A percentile compares a stretch with the other conserved stretches of the same genome.
These are phyloP conservation scores for Brasilioporus rufonigricans DNA, from an alignment of 768 basidiomycete genomes.

Conservation along the genomic window DNA sequence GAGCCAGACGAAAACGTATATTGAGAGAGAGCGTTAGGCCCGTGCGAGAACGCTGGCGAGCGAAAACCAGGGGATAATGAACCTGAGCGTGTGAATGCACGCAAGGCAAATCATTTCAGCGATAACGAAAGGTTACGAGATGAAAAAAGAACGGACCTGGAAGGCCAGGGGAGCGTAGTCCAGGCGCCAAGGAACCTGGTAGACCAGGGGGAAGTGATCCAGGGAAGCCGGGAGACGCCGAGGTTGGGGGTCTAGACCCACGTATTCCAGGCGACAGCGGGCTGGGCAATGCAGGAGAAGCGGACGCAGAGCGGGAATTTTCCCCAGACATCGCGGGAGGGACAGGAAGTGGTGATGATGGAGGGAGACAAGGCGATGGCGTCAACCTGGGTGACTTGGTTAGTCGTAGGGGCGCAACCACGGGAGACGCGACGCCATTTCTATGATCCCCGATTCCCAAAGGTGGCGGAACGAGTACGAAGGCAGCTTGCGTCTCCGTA, in stretches of 20 bases:
- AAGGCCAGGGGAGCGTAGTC: constrained; percentile 22
- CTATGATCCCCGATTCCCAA: constrained; percentile 16
- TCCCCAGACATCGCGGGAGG: constrained; percentile 2
- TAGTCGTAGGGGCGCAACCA: constrained; percentile 26
- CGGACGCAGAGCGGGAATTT: constrained; percentile 1
- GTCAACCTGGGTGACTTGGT: constrained; percentile 25
- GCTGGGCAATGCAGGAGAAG: constrained; percentile 12
- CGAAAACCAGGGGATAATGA: constrained; percentile 24
- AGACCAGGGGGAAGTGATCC: constrained; percentile 18
- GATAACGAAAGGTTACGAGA: constrained; percentile 7
- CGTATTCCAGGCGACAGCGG: constrained; percentile 10
- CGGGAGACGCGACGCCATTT: constrained; percentile 1
- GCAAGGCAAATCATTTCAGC: constrained; percentile 1
- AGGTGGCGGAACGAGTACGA: constrained; percentile 26
- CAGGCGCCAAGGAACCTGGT: constrained; percentile 19
- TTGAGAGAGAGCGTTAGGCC: constrained; percentile 5
- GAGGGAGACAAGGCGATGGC: constrained; percentile 15
- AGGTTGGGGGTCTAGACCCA: background rate
- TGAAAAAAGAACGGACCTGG: constrained; percentile 20
- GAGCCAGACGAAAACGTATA: constrained; percentile 21
- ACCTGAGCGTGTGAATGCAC: constrained; percentile 8
- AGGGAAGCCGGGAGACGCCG: constrained; percentile 11
- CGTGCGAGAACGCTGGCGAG: constrained; percentile 14
- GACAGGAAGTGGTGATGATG: constrained; percentile 15
- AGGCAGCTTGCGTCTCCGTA: constrained; percentile 8